Conservation (phyloP, 768 basidiomycete genomes). For the Boletus vermiculosoides region DNA sequence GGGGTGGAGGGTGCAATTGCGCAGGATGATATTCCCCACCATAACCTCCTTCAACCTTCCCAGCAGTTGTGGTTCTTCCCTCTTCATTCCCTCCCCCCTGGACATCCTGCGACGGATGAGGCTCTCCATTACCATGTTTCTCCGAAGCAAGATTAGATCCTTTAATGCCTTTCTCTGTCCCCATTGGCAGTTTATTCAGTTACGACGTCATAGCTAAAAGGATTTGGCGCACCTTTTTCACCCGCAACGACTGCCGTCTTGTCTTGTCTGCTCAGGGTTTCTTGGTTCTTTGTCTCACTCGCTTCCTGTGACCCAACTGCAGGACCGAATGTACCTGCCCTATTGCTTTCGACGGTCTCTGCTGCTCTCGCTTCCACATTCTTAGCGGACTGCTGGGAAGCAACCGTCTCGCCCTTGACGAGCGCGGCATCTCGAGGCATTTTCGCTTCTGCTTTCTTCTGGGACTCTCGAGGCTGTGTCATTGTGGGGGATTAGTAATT, state of each 20-base stretch:
- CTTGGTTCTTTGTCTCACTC: neutral
- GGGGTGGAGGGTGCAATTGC: slow-evolving; percentile 27
- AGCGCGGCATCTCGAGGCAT: neutral
- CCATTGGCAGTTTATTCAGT: neutral
- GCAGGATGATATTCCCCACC: slow-evolving; percentile 30
- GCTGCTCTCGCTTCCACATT: neutral
- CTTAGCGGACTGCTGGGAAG: neutral
- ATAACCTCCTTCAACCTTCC: slow-evolving; percentile 4
- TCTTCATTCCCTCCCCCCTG: slow-evolving; percentile 3
- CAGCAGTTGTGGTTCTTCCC: neutral
- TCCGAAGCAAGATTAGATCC: neutral
- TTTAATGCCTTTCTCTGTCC: neutral
- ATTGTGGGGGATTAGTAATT: slow-evolving; percentile 7
- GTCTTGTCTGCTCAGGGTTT: neutral
- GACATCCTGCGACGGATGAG: neutral
- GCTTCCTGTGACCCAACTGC: neutral
- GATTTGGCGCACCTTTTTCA: slow-evolving; percentile 12
- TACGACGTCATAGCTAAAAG: neutral
- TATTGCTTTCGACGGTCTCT: neutral
- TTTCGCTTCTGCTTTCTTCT: neutral
- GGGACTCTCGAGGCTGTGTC: slow-evolving; percentile 3
- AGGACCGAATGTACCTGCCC: neutral
- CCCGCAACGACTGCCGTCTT: neutral
- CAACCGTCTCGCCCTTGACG: neutral
- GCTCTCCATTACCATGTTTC: neutral